Conservation (phyloP, 1,139 yeast species). For the Zygoascus hellenicus region DNA sequence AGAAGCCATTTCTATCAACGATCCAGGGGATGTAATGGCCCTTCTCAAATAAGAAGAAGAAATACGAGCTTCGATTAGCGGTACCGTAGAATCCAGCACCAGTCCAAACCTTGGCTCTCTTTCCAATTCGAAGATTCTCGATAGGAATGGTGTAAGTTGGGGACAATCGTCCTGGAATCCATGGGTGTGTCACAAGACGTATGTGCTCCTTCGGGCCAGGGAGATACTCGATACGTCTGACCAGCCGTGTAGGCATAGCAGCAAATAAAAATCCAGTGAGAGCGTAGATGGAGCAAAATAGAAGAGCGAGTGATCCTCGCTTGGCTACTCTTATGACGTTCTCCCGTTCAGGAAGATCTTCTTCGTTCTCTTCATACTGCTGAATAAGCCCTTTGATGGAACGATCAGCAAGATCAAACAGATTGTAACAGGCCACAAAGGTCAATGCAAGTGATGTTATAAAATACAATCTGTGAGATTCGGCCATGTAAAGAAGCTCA, state of each 20-base stretch:
- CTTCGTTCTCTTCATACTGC: slow-evolving; percentile 55
- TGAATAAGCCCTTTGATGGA: slow-evolving; percentile 50
- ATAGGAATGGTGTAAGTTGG: slow-evolving; percentile 69
- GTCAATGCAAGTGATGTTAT: slow-evolving; percentile 65
- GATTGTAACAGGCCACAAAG: slow-evolving; percentile 60
- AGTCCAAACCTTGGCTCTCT: slow-evolving; percentile 68
- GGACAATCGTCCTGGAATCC: slow-evolving; percentile 69
- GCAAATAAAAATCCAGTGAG: slow-evolving; percentile 41
- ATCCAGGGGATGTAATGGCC: slow-evolving; percentile 60
- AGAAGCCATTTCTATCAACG: slow-evolving; percentile 78
- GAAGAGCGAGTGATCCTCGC: slow-evolving; percentile 40
- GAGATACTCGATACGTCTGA: slow-evolving; percentile 71
- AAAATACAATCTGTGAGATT: slow-evolving; percentile 74
- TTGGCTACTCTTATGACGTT: slow-evolving; percentile 34
- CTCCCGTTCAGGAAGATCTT: slow-evolving; percentile 33
- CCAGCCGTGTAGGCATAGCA: slow-evolving; percentile 59
- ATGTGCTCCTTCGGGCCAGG: slow-evolving; percentile 52
- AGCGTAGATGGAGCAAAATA: slow-evolving; percentile 40
- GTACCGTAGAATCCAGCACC: slow-evolving; percentile 87
- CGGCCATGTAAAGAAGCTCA: slow-evolving; percentile 75
- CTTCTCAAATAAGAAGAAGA: slow-evolving; percentile 62
- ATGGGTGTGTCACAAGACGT: slow-evolving; percentile 65
- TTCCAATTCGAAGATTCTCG: slow-evolving; percentile 48
- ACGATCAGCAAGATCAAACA: slow-evolving; percentile 55
- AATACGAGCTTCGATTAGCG: slow-evolving; percentile 65